A percentile compares a stretch with the other conserved stretches of the same genome.
These are phyloP conservation scores for Casuarina equisetifolia DNA, from an alignment of 306 rosid genomes.

Conservation along the genomic window DNA sequence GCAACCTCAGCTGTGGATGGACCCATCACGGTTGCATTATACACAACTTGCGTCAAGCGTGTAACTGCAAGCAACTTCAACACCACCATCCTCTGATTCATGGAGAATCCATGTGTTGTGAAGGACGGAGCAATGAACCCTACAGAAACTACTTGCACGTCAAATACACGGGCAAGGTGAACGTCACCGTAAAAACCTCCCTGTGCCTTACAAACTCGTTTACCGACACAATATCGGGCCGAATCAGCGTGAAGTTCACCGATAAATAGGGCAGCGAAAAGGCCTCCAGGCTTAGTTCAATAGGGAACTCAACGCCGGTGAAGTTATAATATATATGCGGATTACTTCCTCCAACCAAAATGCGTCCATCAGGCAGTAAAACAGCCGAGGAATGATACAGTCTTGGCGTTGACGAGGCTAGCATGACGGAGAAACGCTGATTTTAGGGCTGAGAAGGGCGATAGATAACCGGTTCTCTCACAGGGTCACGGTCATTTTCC, in stretches of 20 bases:
- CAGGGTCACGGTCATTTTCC: slow-evolving; percentile 52
- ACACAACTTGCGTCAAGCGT: slow-evolving; percentile 13
- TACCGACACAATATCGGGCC: slow-evolving; percentile 43
- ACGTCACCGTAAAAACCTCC: slow-evolving; percentile 29
- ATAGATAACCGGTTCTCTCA: slow-evolving; percentile 47
- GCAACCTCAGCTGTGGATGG: slow-evolving; percentile 28
- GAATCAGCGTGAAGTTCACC: slow-evolving; percentile 1
- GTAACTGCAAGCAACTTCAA: slow-evolving; percentile 36
- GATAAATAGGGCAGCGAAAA: slow-evolving; percentile 71
- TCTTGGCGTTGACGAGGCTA: slow-evolving; percentile 45
- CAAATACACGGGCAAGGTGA: slow-evolving; percentile 27
- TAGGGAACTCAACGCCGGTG: slow-evolving; percentile 57
- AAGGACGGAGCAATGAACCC: slow-evolving; percentile 68
- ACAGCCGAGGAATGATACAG: slow-evolving; percentile 69
- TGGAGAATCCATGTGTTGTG: slow-evolving; percentile 60
- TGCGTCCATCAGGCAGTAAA: slow-evolving; percentile 53
- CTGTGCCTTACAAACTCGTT: slow-evolving; percentile 34
- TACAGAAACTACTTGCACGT: slow-evolving; percentile 41
- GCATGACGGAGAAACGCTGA: slow-evolving; percentile 40
- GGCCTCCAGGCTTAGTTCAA: slow-evolving; percentile 73
- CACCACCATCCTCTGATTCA: slow-evolving; percentile 81
- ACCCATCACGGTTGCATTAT: slow-evolving; percentile 43
- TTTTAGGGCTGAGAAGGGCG: slow-evolving; percentile 8
- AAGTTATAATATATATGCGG: slow-evolving; percentile 62
- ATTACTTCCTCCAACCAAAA: slow-evolving; percentile 77